Conservation (phyloP, 2,329 filamentous ascomycete genomes). For the Aspergillus persii region DNA sequence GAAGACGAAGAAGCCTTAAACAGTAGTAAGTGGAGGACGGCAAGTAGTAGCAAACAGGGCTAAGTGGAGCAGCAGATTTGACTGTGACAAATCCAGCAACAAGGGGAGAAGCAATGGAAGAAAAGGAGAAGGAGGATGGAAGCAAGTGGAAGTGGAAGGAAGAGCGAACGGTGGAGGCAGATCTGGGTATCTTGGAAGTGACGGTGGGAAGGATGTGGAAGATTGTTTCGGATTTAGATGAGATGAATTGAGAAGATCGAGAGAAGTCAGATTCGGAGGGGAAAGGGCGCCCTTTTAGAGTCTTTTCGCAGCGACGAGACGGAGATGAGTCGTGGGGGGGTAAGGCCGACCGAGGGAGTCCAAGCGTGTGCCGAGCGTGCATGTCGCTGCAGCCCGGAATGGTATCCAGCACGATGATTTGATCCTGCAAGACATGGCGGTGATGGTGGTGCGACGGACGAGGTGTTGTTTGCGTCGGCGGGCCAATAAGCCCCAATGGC, state of each 20-base stretch:
- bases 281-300: constrained; percentile 16
- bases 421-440: constrained; percentile 20
- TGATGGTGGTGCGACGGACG: constrained; percentile 19
- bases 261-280: constrained; percentile 10
- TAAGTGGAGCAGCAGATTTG: constrained; percentile 14
- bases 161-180: neutral
- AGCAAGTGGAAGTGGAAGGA: neutral
- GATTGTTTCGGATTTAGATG: constrained; percentile 13
- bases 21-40: constrained; percentile 3
- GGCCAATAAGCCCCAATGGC: constrained; percentile 13
- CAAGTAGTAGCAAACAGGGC: neutral
- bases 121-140: constrained; percentile 10
- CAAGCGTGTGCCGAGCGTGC: constrained; percentile 16
- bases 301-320: neutral
- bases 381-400: constrained; percentile 15
- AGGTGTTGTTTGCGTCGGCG: constrained; percentile 12
- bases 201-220: constrained; percentile 2
- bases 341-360: constrained; percentile 12
- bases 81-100: constrained; percentile 11
- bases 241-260: constrained; percentile 13
- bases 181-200: constrained; percentile 6
- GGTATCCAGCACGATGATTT: constrained; percentile 16
- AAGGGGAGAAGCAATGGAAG: constrained; percentile 16
- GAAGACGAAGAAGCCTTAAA: neutral
- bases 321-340: constrained; percentile 6